Conservation (phyloP, 768 basidiomycete species). For the Chalciporus sphaerocephalus region DNA sequence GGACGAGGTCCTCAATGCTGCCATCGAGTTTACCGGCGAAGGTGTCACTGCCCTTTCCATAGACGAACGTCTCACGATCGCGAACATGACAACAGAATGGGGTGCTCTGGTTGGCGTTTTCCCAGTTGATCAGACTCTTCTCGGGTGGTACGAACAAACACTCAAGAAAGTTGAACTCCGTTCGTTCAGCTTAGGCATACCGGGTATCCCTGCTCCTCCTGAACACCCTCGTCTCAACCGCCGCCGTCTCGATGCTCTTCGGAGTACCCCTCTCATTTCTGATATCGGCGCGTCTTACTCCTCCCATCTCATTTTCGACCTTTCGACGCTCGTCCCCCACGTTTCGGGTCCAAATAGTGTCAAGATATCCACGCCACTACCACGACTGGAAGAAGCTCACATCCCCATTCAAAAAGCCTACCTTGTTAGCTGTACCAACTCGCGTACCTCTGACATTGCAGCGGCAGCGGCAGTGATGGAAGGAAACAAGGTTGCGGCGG, state of each 20-base stretch:
- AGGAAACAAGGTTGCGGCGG: constrained; percentile 74
- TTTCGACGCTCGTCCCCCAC: constrained; percentile 91
- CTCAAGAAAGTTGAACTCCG: constrained; percentile 71
- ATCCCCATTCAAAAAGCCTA: constrained; percentile 96
- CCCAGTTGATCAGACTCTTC: constrained; percentile 78
- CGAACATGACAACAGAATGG: constrained; percentile 99
- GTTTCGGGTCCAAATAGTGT: constrained; percentile 98
- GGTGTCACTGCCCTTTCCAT: constrained; percentile 74
- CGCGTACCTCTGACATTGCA: constrained; percentile 89
- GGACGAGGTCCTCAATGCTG: constrained; percentile 95
- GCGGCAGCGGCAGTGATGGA: constrained; percentile 88
- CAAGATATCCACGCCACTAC: constrained; percentile 91
- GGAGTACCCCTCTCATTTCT: constrained; percentile 50
- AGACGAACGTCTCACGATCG: constrained; percentile 91
- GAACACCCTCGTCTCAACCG: constrained; percentile 86
- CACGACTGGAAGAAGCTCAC: constrained; percentile 64
- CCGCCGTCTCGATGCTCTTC: constrained; percentile 61
- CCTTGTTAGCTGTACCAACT: constrained; percentile 97
- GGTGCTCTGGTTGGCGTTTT: constrained; percentile 95
- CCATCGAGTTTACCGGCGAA: constrained; percentile 92
- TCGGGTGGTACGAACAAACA: constrained; percentile 80
- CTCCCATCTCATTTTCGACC: constrained; percentile 84
- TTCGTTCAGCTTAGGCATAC: constrained; percentile 55
- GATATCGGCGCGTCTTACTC: constrained; percentile 80
- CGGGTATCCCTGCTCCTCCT: constrained; percentile 60